These are phyloP conservation scores for Smithsoniella earleae DNA, from an alignment of 163 green algal species.

Conservation along the genomic window DNA sequence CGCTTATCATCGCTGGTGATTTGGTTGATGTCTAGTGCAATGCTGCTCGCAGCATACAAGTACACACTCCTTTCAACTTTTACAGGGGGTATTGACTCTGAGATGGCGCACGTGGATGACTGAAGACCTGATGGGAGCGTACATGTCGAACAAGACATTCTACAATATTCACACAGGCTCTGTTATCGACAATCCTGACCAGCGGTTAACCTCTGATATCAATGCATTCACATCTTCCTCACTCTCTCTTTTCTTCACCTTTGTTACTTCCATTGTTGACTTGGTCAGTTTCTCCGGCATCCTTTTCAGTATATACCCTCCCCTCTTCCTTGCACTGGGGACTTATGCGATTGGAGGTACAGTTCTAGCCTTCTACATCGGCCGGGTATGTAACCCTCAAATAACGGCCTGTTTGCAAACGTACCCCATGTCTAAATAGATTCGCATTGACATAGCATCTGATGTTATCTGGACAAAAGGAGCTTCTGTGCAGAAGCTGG, in stretches of 20 bases:
- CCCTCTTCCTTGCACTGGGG: constrained; percentile 83
- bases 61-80: too few relatives aligned
- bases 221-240: constrained; percentile 77
- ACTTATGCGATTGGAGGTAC: constrained; percentile 87
- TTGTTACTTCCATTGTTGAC: constrained; percentile 82
- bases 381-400: not conserved
- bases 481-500: constrained; percentile 52
- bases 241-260: constrained; percentile 64
- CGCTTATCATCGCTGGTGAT: too few relatives aligned
- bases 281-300: constrained; percentile 90
- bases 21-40: too few relatives aligned
- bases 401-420: not conserved
- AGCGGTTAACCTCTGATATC: constrained; percentile 83
- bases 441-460: too few relatives aligned
- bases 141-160: constrained; percentile 75
- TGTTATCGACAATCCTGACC: constrained; percentile 94
- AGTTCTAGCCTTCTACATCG: constrained; percentile 44
- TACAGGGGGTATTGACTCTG: constrained; percentile 64
- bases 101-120: constrained; percentile 95
- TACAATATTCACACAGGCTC: constrained; percentile 76
- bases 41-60: too few relatives aligned
- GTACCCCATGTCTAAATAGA: too few relatives aligned
- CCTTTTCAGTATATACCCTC: constrained; percentile 93
- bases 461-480: too few relatives aligned
- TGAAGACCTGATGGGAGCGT: constrained; percentile 60